Base-by-base conservation (phyloP, 2,329 filamentous ascomycete genomes). In the Alternaria postmessia region DNA sequence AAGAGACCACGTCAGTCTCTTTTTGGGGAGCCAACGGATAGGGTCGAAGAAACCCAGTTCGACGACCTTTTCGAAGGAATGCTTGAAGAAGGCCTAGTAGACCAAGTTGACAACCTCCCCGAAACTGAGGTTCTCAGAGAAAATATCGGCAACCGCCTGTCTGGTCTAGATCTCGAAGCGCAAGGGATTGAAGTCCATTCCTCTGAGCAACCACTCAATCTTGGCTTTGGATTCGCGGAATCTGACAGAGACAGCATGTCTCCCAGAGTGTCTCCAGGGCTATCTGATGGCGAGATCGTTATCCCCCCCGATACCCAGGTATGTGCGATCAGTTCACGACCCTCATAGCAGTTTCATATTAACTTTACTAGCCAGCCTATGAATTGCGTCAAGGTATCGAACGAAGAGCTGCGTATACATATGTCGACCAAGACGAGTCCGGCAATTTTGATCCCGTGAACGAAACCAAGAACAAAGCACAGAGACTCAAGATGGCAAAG, bases 361-460 rank as follows among this genome's bases (percentile, higher is more conserved):
- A 12, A 65, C 42, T n/a, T 44, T 12, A 18, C 11, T 18, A 72
- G 69, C 57, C 54, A 9, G 48, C 42, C 4, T 75, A 75, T 34
- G 58, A 64, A 2, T 41, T 75, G 4, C 73, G 73, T 14, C 60
- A 66, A 56, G 70, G 71, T 26, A 69, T 72, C 14, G 57, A 74
- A 22, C 57, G 70, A 4, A 63, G 67, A 7, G 61, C 64, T 12
- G 20, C 58, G 0, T 61, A 59, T 20, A 74, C 73, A 1, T 78
- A 76, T 61, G 43, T 79, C 11, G 80, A 81, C 39, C 66, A 67
- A 0, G 79, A 82, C 30, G 54, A 72, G 9, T 78, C 75, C 5
- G 78, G 76, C 1, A 72, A 79, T 43, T 82, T 80, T 43, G 69
- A 75, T 49, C 79, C 71, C 0, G 39, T 61, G 1, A 54, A 64